Percentiles rank a stretch among this genome's conserved stretches.
These are phyloP conservation scores for Trichopus zeylanicus DNA, from an alignment of 116 monocot species.

Conservation along the genomic window DNA sequence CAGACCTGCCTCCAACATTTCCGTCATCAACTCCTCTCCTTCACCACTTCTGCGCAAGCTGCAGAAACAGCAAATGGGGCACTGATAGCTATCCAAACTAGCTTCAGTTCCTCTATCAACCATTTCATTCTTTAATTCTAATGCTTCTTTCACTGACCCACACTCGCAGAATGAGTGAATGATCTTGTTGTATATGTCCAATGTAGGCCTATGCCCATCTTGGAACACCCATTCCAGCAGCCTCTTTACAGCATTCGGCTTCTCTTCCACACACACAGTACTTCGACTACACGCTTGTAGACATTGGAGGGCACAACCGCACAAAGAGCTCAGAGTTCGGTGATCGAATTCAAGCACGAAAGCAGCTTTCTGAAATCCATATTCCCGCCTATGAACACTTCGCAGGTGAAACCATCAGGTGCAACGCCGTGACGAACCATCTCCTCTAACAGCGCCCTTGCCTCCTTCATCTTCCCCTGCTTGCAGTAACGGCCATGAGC, in stretches of 20 bases:
- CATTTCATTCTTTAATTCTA: conserved; percentile 63
- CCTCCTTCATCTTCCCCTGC: conserved; percentile 41
- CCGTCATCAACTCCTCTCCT: conserved; percentile 56
- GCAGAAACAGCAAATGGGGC: conserved; percentile 46
- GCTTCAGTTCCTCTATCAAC: conserved; percentile 26
- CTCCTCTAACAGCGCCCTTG: conserved; percentile 35
- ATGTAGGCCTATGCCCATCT: conserved; percentile 31
- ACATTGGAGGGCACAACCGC: conserved; percentile 22
- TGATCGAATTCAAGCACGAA: conserved; percentile 58
- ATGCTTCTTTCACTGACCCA: conserved; percentile 26
- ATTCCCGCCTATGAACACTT: conserved; percentile 40
- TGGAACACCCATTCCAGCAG: conserved; percentile 40
- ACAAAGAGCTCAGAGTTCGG: conserved; percentile 36
- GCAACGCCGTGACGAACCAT: conserved; percentile 44
- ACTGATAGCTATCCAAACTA: conserved; percentile 31
- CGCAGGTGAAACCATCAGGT: conserved; percentile 39
- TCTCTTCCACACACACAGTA: conserved; percentile 45
- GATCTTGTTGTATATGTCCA: conserved; percentile 48
- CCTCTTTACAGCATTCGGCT: conserved; percentile 57
- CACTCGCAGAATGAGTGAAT: conserved; percentile 47
- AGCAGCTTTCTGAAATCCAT: conserved; percentile 37
- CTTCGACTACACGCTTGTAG: conserved; percentile 30
- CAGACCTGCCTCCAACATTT: conserved; percentile 36
- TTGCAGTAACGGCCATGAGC: conserved; percentile 51
- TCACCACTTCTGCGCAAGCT: conserved; percentile 28